Conservation (phyloP, 306 rosid genomes). For the Lotus japonicus region DNA sequence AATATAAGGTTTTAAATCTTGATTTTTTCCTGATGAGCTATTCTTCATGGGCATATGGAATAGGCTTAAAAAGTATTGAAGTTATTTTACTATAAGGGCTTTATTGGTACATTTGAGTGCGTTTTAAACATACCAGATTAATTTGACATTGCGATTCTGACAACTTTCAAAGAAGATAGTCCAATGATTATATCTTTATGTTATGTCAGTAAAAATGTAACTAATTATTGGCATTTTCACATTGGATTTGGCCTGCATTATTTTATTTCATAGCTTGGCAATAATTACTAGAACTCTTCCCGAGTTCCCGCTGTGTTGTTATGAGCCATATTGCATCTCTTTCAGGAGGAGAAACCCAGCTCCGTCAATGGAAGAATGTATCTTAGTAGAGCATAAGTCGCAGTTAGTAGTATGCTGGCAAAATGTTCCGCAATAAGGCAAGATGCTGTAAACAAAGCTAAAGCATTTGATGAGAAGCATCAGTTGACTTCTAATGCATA, state of each 20-base stretch:
- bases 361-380: constrained; percentile 55
- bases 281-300: background rate
- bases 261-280: background rate
- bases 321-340: constrained; percentile 13
- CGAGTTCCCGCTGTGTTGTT: background rate
- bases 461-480: constrained; percentile 97
- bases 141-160: background rate
- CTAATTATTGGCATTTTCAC: too few species aligned
- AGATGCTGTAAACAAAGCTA: constrained; percentile 86
- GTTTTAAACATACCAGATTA: too few species aligned
- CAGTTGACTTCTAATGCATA: constrained; percentile 77
- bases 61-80: background rate
- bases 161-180: background rate
- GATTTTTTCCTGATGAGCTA: background rate
- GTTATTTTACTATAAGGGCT: background rate
- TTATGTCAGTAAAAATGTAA: too few species aligned
- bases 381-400: constrained; percentile 74
- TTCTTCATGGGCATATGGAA: background rate
- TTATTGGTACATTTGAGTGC: background rate
- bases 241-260: background rate
- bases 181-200: too few species aligned
- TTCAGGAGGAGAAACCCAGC: constrained; percentile 40
- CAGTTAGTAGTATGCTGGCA: constrained; percentile 61
- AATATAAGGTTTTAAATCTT: background rate
- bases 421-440: constrained; percentile 84